These are phyloP conservation scores for Morella rubra DNA, from an alignment of 306 rosid species.

Conservation along the genomic window DNA sequence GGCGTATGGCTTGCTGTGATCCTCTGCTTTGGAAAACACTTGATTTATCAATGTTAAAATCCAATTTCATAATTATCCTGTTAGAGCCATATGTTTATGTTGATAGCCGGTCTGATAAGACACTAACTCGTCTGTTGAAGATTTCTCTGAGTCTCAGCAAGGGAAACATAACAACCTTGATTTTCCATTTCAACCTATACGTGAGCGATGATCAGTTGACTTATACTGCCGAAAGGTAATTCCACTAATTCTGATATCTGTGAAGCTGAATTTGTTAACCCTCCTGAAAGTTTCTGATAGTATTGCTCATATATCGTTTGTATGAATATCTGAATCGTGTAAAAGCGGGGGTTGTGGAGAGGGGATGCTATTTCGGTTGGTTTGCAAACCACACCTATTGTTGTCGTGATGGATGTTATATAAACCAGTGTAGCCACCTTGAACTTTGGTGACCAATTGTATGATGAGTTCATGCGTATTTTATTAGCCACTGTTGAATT, in stretches of 20 bases:
- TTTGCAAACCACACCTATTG: not conserved
- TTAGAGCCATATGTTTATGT: constrained; percentile 78
- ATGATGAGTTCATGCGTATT: not conserved
- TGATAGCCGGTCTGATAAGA: constrained; percentile 54
- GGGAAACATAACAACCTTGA: constrained; percentile 50
- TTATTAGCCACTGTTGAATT: not conserved
- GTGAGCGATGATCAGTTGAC: constrained; percentile 72
- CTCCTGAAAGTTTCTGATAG: constrained; percentile 14
- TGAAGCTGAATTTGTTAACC: not conserved
- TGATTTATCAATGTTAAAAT: constrained; percentile 65
- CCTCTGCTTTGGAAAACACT: constrained; percentile 74
- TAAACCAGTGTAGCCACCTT: not conserved
- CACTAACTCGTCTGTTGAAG: constrained; percentile 56
- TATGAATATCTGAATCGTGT: not conserved
- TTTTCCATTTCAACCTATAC: constrained; percentile 69
- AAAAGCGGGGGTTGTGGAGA: not conserved
- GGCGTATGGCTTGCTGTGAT: constrained; percentile 72
- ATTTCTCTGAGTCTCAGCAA: constrained; percentile 63
- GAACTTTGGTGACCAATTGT: not conserved
- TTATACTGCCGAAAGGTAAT: constrained; percentile 83
- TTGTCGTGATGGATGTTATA: not conserved
- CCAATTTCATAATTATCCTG: constrained; percentile 72
- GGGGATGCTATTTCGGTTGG: not conserved
- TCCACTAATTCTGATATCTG: constrained; percentile 10
- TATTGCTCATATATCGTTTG: constrained; percentile 13